Conservation (phyloP, 345 rosid species). For the Linum tenue region DNA sequence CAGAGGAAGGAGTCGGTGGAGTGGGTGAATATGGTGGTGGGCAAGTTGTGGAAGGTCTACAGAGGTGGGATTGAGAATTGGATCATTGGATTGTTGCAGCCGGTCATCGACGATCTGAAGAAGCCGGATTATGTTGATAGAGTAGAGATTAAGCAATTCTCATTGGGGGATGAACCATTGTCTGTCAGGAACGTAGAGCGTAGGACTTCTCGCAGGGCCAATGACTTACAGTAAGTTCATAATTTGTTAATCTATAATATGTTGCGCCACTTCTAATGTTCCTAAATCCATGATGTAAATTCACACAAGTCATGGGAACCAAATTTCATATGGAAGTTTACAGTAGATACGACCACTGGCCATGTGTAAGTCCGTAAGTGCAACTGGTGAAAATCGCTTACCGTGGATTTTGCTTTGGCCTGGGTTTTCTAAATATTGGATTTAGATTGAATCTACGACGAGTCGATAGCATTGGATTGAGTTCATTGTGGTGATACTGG, state of each 20-base stretch:
- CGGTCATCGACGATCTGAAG: constrained; percentile 85
- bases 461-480: too few species aligned
- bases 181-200: constrained; percentile 94
- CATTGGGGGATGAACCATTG: constrained; percentile 89
- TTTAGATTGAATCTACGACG: too few species aligned
- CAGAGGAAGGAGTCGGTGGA: constrained; percentile 96
- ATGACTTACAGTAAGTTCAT: constrained; percentile 84
- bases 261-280: not conserved
- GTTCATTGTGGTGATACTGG: too few species aligned
- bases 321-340: too few species aligned
- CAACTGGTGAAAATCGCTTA: not conserved
- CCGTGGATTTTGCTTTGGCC: not conserved
- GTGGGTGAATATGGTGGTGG: constrained; percentile 99
- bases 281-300: not conserved
- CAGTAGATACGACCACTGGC: too few species aligned
- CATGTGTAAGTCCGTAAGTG: not conserved
- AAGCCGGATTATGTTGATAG: constrained; percentile 93
- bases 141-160: constrained; percentile 87
- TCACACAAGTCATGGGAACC: not conserved
- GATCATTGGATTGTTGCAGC: constrained; percentile 83
- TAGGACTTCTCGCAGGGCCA: constrained; percentile 79
- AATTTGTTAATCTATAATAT: too few species aligned
- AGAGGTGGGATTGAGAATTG: constrained; percentile 90
- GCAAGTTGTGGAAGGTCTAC: constrained; percentile 91
- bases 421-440: not conserved